These are phyloP conservation scores for Ordospora colligata DNA, from an alignment of 371 early-diverging fungal genomes.

Conservation along the genomic window DNA sequence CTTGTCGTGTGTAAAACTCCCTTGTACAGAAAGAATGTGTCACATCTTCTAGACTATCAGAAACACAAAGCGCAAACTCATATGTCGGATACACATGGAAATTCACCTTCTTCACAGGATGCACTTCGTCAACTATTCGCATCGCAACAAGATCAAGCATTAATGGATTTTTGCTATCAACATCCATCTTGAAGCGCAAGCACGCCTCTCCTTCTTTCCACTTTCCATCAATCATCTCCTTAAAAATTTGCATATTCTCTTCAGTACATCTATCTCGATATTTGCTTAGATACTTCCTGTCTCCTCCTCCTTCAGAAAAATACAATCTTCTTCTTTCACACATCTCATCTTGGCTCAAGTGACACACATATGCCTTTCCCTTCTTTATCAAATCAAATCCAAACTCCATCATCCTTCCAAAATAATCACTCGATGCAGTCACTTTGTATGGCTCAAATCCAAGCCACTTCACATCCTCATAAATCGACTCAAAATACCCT, in stretches of 20 bases:
- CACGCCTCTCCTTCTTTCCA: conserved; percentile 82
- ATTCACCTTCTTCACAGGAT: conserved; percentile 73
- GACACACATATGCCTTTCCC: conserved; percentile 90
- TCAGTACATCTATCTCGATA: conserved; percentile 82
- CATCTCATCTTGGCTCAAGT: conserved; percentile 84
- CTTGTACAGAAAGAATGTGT: conserved; percentile 96
- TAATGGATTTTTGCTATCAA: conserved; percentile 83
- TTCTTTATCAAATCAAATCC: conserved; percentile 64
- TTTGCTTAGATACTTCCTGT: conserved; percentile 68
- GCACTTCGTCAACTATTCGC: conserved; percentile 78
- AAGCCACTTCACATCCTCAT: conserved; percentile 87
- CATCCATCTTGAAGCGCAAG: conserved; percentile 96
- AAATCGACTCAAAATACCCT: conserved; percentile 81
- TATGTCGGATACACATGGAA: conserved; percentile 99
- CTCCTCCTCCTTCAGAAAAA: conserved; percentile 8
- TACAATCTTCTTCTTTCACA: conserved; percentile 61
- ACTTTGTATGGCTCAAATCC: conserved; percentile 85
- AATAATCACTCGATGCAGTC: conserved; percentile 91
- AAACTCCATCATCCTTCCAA: conserved; percentile 62
- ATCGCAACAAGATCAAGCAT: conserved; percentile 98
- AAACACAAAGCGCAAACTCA: conserved; percentile 94
- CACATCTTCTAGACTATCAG: conserved; percentile 97
- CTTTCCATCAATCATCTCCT: conserved; percentile 89
- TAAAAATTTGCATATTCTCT: conserved; percentile 80
- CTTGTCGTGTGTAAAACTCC: conserved; percentile 84